A percentile compares a stretch with the other conserved stretches of the same genome.
phyloP scores from a whole-genome alignment of 2,329 filamentous ascomycete genomes.

The Sarocladiaceae sp. region DNA sequence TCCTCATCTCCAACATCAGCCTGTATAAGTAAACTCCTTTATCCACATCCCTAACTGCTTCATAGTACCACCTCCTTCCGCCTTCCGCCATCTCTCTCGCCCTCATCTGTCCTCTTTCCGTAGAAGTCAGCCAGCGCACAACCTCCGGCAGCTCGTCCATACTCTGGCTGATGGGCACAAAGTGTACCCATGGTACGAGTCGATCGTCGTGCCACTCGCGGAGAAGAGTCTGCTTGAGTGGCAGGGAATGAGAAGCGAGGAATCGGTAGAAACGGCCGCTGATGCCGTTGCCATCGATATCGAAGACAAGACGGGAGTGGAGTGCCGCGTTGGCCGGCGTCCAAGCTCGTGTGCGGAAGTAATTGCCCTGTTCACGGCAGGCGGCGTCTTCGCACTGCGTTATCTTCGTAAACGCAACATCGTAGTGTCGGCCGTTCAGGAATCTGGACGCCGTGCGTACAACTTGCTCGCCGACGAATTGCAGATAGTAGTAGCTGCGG shows the following conservation, averaged over 20 bases:
- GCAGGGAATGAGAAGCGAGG: constrained; percentile 39
- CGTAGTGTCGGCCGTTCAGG: constrained; percentile 33
- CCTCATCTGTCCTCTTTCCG: constrained; percentile 39
- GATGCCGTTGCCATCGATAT: constrained; percentile 53
- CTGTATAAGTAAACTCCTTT: constrained; percentile 15
- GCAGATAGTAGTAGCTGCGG: constrained; percentile 27
- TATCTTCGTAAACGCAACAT: constrained; percentile 41
- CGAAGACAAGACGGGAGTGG: constrained; percentile 39
- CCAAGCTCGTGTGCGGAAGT: constrained; percentile 27
- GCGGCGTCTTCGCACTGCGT: constrained; percentile 36
- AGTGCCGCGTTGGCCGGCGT: constrained; percentile 31
- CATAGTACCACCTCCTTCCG: constrained; percentile 51
- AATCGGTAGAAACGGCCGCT: constrained; percentile 50
- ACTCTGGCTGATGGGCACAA: constrained; percentile 46
- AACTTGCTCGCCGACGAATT: constrained; percentile 15
- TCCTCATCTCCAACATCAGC: neutral
- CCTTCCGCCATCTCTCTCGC: constrained; percentile 48
- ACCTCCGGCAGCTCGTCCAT: constrained; percentile 50
- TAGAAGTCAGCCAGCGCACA: constrained; percentile 40
- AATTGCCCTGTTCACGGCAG: constrained; percentile 30
- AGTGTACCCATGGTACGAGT: constrained; percentile 53
- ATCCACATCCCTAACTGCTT: constrained; percentile 53
- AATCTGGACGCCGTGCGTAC: constrained; percentile 22
- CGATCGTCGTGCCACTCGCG: constrained; percentile 57
- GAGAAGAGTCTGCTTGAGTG: constrained; percentile 49